phyloP scores from a whole-genome alignment of 1,284 basidiomycete species.

The Ustilago bromivora region DNA sequence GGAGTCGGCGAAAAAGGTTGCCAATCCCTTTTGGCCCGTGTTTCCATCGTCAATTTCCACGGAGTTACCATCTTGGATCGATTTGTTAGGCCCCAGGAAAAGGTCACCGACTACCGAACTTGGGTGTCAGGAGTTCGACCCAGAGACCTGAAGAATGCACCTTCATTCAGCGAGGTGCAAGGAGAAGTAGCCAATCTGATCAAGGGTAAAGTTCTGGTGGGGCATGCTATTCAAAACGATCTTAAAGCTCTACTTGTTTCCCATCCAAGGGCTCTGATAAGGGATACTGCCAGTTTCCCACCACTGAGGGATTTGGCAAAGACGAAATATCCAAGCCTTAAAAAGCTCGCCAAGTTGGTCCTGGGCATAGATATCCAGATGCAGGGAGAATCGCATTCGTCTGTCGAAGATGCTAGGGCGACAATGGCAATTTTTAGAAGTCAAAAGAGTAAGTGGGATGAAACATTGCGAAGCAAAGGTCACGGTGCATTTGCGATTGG shows the following conservation, averaged over 20 bases:
- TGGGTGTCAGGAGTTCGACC: constrained; percentile 88
- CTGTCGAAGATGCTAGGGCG: constrained; percentile 84
- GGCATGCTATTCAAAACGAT: constrained; percentile 93
- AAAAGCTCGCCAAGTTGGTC: constrained; percentile 84
- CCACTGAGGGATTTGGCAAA: constrained; percentile 73
- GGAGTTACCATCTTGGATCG: constrained; percentile 84
- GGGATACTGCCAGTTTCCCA: constrained; percentile 83
- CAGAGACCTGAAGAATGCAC: constrained; percentile 79
- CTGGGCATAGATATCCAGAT: constrained; percentile 85
- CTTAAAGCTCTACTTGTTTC: constrained; percentile 89
- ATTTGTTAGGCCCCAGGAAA: constrained; percentile 87
- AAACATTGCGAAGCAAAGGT: constrained; percentile 35
- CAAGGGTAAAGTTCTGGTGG: constrained; percentile 86
- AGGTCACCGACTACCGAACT: constrained; percentile 93
- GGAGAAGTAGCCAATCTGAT: constrained; percentile 82
- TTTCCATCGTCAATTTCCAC: constrained; percentile 90
- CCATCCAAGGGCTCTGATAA: constrained; percentile 81
- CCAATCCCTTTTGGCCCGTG: constrained; percentile 87
- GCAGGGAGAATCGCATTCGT: constrained; percentile 58
- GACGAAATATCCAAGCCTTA: constrained; percentile 79
- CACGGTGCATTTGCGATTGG: not conserved
- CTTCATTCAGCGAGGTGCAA: constrained; percentile 84
- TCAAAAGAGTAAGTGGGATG: constrained; percentile 87
- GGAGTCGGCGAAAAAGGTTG: constrained; percentile 85
- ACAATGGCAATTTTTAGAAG: constrained; percentile 94